phyloP scores from a whole-genome alignment of 192 early-diverging fungal species.

The Mortierella antarctica region DNA sequence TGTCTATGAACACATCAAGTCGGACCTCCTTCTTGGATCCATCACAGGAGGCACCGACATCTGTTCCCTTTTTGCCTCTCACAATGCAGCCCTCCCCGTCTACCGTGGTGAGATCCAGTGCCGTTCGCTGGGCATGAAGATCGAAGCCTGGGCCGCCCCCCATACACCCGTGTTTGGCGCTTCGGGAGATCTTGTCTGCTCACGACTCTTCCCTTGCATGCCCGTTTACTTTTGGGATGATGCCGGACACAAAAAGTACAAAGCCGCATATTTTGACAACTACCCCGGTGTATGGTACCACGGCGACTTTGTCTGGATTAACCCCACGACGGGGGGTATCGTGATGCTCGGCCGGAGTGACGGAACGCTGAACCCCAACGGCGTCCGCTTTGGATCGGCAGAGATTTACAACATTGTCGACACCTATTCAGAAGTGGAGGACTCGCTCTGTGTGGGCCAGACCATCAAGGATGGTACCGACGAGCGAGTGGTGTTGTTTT shows the following conservation, averaged over 20 bases:
- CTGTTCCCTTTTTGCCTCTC: conserved; percentile 93
- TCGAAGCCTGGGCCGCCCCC: conserved; percentile 88
- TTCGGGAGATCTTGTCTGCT: conserved; percentile 93
- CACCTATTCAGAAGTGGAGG: conserved; percentile 81
- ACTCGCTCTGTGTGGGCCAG: conserved; percentile 93
- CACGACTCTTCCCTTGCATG: conserved; percentile 96
- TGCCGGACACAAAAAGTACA: conserved; percentile 77
- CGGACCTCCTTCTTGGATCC: conserved; percentile 87
- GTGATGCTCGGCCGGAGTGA: conserved; percentile 95
- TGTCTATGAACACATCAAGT: conserved; percentile 88
- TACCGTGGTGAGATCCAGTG: conserved; percentile 96
- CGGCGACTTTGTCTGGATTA: conserved; percentile 93
- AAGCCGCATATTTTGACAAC: conserved; percentile 87
- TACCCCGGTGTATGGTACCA: conserved; percentile 94
- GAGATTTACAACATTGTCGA: conserved; percentile 96
- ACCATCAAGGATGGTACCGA: conserved; percentile 76
- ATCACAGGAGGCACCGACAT: conserved; percentile 99
- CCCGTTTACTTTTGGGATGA: conserved; percentile 95
- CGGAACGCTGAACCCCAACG: conserved; percentile 92
- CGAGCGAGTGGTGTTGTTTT: conserved; percentile 93
- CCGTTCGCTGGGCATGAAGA: conserved; percentile 91
- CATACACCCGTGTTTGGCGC: conserved; percentile 72
- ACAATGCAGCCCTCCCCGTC: conserved; percentile 89
- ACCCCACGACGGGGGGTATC: conserved; percentile 87
- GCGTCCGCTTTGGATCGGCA: conserved; percentile 93